These are phyloP conservation scores for Solanum hybrid DNA, from an alignment of 305 asterid species.

Conservation along the genomic window DNA sequence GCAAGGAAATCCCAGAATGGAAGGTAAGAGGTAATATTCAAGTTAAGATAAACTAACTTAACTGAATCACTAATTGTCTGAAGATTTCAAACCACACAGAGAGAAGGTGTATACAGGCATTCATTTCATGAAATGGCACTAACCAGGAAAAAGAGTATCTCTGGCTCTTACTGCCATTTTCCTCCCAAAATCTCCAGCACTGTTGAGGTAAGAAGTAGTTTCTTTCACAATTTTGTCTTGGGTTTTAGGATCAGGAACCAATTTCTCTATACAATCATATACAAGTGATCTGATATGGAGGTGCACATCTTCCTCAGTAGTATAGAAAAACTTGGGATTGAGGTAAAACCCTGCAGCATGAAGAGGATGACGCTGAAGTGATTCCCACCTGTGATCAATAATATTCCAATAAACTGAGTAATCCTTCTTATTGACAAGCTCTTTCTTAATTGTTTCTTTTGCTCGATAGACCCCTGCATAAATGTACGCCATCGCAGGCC, in stretches of 20 bases:
- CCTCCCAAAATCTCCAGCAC: constrained; percentile 85
- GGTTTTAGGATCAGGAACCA: constrained; percentile 59
- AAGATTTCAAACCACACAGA: neutral
- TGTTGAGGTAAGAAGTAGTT: constrained; percentile 57
- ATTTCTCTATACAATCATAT: constrained; percentile 76
- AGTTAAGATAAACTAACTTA: neutral
- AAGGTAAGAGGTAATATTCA: neutral
- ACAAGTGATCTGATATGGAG: constrained; percentile 59
- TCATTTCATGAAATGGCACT: constrained; percentile 20
- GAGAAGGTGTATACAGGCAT: neutral
- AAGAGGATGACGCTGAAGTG: constrained; percentile 70
- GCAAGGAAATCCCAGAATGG: neutral
- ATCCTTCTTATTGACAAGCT: constrained; percentile 47
- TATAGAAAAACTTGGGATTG: constrained; percentile 79
- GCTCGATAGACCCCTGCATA: constrained; percentile 78
- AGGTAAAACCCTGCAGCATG: constrained; percentile 88
- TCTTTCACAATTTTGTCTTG: constrained; percentile 84
- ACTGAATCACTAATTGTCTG: neutral
- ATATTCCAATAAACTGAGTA: constrained; percentile 66
- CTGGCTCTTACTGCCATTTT: constrained; percentile 89
- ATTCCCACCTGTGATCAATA: constrained; percentile 81
- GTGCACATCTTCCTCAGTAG: constrained; percentile 63
- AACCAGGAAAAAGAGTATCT: constrained; percentile 74
- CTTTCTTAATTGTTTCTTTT: constrained; percentile 81
- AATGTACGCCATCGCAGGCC: constrained; percentile 80